Evolutionary conservation across 2,329 filamentous ascomycete genomes (phyloP), one percentile per base, ranked within the genome.

Genomic region (Alternaria metachromatica): DNA sequence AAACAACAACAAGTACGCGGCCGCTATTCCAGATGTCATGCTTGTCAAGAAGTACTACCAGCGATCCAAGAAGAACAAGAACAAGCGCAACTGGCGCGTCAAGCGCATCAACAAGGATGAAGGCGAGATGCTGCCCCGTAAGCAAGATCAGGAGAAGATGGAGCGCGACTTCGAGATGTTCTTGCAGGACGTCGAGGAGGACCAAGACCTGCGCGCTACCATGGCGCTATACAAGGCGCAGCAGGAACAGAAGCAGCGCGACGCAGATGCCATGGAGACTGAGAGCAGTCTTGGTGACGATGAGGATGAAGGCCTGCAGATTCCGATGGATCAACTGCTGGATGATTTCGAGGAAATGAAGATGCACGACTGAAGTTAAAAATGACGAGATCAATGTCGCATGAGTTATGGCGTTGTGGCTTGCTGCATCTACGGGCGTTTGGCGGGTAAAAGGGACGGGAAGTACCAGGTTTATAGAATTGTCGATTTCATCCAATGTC

Each of bases 131-230:
- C 83, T 94, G 68, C 92, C 93, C 37, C 90, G 92, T 84, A 93
- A 97, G 83, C 86, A 93, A 63, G 94, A 98, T 78, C 92, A 95
- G 77, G 92, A 94, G 63, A 89, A 90, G 67, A 89, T 97, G 84
- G 94, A 98, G 78, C 88, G 90, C 69, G 96, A 99, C 81, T 99
- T 97, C 82, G 96, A 99, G 84, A 89, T 94, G 88, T 99, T 99
- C 88, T 84, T 99, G 85, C 90, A 92, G 49, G 96, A 99, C 80
- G 93, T 99, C 11, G 96, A 99, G 82, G 94, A 98, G 78, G 96
- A 99, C 79, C 87, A 92, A 56, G 96, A 99, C 76, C 85, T 97
- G 70, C 87, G 96, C 59, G 87, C 90, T 46, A 94, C 93, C 1
- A 84, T 99, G 77, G 92, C 93, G 49, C 80, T 99, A 73, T 99